These are phyloP conservation scores for Strigomonas culicis DNA, from an alignment of 208 protist genomes.

Conservation along the genomic window DNA sequence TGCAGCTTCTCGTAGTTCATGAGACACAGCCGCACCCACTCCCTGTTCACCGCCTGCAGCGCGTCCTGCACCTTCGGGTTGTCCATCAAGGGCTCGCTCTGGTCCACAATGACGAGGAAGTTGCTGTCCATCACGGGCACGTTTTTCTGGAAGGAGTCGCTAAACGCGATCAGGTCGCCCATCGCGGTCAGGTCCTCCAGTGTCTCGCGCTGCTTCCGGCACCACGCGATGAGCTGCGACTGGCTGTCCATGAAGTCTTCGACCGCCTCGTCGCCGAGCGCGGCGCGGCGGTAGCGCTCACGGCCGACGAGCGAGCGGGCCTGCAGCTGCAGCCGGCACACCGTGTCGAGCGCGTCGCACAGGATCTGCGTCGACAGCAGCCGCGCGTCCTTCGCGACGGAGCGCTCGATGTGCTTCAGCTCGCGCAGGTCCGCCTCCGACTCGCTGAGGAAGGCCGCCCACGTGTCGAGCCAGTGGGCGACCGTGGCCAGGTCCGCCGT, in stretches of 20 bases:
- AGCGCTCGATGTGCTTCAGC: conserved; percentile 39
- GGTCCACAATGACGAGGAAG: conserved; percentile 80
- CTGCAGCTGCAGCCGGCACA: conserved; percentile 72
- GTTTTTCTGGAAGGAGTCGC: conserved; percentile 63
- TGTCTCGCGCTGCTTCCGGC: conserved; percentile 70
- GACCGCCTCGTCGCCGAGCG: conserved; percentile 41
- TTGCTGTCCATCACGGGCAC: conserved; percentile 84
- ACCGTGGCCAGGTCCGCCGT: conserved; percentile 38
- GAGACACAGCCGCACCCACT: conserved; percentile 62
- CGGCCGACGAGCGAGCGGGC: conserved; percentile 59
- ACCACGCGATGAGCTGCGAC: conserved; percentile 70
- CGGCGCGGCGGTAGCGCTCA: conserved; percentile 51
- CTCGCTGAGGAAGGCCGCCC: conserved; percentile 42
- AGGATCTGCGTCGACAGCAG: conserved; percentile 43
- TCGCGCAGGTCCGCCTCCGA: conserved; percentile 26
- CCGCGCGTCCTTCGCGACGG: background rate
- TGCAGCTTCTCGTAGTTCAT: conserved; percentile 64
- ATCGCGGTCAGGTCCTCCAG: conserved; percentile 42
- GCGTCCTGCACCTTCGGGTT: conserved; percentile 61
- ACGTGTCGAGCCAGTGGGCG: conserved; percentile 56
- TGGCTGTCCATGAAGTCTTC: conserved; percentile 66
- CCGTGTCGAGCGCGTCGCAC: conserved; percentile 49
- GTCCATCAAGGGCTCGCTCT: conserved; percentile 44
- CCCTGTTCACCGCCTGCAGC: conserved; percentile 65
- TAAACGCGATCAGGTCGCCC: conserved; percentile 64